Evolutionary conservation across 305 asterid species (phyloP).

Genomic region (Stenogyne calaminthoides): DNA sequence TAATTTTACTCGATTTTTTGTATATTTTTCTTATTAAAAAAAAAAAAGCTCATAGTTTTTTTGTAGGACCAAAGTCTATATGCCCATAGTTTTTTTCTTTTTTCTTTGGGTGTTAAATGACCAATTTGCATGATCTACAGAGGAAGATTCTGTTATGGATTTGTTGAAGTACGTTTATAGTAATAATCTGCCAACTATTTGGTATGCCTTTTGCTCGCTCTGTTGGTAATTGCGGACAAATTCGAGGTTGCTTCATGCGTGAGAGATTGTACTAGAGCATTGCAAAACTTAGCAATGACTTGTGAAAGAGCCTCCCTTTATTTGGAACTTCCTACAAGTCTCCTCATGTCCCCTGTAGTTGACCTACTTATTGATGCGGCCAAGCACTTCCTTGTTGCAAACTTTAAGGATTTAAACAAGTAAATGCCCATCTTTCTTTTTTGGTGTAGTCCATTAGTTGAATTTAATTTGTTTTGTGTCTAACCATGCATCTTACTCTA

Average conservation of each 20-base stretch:
- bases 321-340: constrained; percentile 65
- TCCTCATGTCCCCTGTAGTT: constrained; percentile 57
- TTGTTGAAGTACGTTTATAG: constrained; percentile 55
- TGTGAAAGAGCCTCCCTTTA: constrained; percentile 71
- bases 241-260: constrained; percentile 75
- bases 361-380: constrained; percentile 64
- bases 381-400: constrained; percentile 58
- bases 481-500: too few relatives aligned
- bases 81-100: too few relatives aligned
- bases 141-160: constrained; percentile 44
- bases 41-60: too few relatives aligned
- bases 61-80: too few relatives aligned
- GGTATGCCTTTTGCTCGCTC: constrained; percentile 61
- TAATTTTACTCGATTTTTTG: too few relatives aligned
- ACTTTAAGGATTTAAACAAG: constrained; percentile 67
- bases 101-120: too few relatives aligned
- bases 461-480: neutral
- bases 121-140: constrained; percentile 31
- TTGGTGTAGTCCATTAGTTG: too few relatives aligned
- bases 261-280: constrained; percentile 60
- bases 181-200: constrained; percentile 51
- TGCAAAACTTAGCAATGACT: constrained; percentile 61
- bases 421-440: constrained; percentile 11
- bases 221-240: constrained; percentile 78
- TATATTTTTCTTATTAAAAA: too few relatives aligned